These are phyloP conservation scores for Epithemia pelagica DNA, from an alignment of 108 stramenopile species.

Conservation along the genomic window DNA sequence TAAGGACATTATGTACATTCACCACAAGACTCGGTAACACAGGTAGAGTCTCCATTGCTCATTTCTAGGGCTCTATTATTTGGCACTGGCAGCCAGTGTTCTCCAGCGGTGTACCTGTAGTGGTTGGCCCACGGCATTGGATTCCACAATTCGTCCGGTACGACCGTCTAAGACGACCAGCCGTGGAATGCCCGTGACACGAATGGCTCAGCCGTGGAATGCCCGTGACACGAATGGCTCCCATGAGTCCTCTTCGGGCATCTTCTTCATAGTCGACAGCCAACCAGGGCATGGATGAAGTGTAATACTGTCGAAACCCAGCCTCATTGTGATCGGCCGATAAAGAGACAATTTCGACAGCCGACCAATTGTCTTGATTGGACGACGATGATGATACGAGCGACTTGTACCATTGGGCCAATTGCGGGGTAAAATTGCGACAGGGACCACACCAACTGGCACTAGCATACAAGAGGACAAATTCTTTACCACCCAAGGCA, in stretches of 20 bases:
- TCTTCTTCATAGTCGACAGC: conserved; percentile 74
- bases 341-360: conserved; percentile 79
- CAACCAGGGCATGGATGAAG: conserved; percentile 77
- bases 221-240: conserved; percentile 47
- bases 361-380: not conserved
- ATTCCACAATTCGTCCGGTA: conserved; percentile 65
- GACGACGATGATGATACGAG: too few relatives aligned
- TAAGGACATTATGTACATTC: too few relatives aligned
- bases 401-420: conserved; percentile 73
- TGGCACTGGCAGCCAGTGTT: too few relatives aligned
- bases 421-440: conserved; percentile 76
- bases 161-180: conserved; percentile 68
- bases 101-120: conserved; percentile 53
- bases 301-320: conserved; percentile 68
- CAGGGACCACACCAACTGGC: conserved; percentile 83
- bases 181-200: conserved; percentile 63
- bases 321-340: conserved; percentile 68
- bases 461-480: conserved; percentile 66
- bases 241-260: conserved; percentile 49
- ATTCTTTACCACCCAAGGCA: conserved; percentile 59
- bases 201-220: conserved; percentile 74
- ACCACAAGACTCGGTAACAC: too few relatives aligned
- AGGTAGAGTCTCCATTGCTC: too few relatives aligned
- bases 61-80: too few relatives aligned
- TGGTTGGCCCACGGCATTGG: conserved; percentile 64